phyloP scores from a whole-genome alignment of 371 early-diverging fungal genomes.

The Rhizopus sp. region DNA sequence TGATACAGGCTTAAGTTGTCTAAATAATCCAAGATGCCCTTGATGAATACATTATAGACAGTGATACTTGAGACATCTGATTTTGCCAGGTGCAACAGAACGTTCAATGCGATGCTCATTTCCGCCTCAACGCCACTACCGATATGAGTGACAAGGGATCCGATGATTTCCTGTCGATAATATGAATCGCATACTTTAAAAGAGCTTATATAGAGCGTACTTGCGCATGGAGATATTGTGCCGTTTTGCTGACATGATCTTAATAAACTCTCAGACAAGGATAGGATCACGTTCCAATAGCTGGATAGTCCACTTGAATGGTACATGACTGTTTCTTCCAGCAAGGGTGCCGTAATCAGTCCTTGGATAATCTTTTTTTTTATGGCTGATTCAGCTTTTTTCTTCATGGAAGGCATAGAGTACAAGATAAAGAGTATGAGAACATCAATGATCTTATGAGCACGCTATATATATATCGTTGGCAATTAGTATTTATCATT shows the following conservation, averaged over 20 bases:
- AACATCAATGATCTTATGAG: slow-evolving; percentile 63
- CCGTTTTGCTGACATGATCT: slow-evolving; percentile 55
- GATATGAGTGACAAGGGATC: slow-evolving; percentile 78
- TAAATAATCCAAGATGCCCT: slow-evolving; percentile 78
- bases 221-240: slow-evolving; percentile 48
- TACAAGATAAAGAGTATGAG: slow-evolving; percentile 69
- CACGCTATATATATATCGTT: slow-evolving; percentile 23
- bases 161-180: slow-evolving; percentile 77
- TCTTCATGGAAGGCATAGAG: slow-evolving; percentile 64
- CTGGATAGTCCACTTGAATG: slow-evolving; percentile 56
- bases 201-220: slow-evolving; percentile 50
- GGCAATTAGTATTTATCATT: neutral
- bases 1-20: slow-evolving; percentile 70
- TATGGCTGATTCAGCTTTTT: slow-evolving; percentile 63
- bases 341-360: slow-evolving; percentile 45
- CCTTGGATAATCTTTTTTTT: slow-evolving; percentile 61
- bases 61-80: slow-evolving; percentile 50
- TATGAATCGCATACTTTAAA: slow-evolving; percentile 64
- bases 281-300: slow-evolving; percentile 63
- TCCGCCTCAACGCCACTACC: slow-evolving; percentile 76
- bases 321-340: slow-evolving; percentile 53
- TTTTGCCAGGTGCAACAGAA: slow-evolving; percentile 58
- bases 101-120: slow-evolving; percentile 66
- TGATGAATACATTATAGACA: slow-evolving; percentile 72
- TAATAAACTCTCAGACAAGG: slow-evolving; percentile 64